Conservation (phyloP, 768 basidiomycete genomes). For the Mrakia gelida region DNA sequence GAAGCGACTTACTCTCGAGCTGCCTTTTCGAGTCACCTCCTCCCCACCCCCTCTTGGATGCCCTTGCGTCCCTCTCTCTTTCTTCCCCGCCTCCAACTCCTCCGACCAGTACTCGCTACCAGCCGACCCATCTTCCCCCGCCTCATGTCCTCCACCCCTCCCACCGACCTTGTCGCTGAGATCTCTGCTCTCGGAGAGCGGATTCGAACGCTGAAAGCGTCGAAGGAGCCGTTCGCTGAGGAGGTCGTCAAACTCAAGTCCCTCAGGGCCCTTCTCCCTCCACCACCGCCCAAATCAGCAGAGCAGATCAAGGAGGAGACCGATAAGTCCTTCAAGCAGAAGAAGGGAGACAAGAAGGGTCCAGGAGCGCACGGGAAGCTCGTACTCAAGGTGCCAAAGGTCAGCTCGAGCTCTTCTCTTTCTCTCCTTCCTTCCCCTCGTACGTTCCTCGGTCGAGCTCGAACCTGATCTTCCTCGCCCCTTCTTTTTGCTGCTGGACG, state of each 20-base stretch:
- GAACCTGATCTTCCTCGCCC: not conserved
- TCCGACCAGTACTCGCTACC: not conserved
- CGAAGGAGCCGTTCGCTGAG: conserved; percentile 31
- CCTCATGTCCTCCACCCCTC: not conserved
- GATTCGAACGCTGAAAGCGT: conserved; percentile 31
- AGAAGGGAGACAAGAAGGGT: conserved; percentile 48
- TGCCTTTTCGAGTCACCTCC: too few species aligned
- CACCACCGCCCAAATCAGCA: not conserved
- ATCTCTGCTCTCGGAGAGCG: conserved; percentile 24
- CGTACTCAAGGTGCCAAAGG: conserved; percentile 91
- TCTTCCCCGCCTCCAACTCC: not conserved
- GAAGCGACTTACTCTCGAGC: too few species aligned
- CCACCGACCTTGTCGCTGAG: conserved; percentile 17
- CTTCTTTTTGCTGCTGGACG: not conserved
- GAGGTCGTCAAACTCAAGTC: conserved; percentile 35
- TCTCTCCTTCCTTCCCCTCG: not conserved
- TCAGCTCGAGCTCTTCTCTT: conserved; percentile 43
- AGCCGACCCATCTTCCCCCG: not conserved
- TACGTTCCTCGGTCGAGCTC: not conserved
- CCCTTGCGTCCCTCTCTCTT: not conserved
- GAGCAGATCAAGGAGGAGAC: conserved; percentile 11
- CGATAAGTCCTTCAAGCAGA: conserved; percentile 45
- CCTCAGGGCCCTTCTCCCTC: conserved; percentile 30
- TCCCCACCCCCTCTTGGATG: conserved; percentile 3
- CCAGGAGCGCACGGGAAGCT: conserved; percentile 54